These are phyloP conservation scores for Xylariaceae sp. DNA, from an alignment of 2,329 filamentous ascomycete species.

Conservation along the genomic window DNA sequence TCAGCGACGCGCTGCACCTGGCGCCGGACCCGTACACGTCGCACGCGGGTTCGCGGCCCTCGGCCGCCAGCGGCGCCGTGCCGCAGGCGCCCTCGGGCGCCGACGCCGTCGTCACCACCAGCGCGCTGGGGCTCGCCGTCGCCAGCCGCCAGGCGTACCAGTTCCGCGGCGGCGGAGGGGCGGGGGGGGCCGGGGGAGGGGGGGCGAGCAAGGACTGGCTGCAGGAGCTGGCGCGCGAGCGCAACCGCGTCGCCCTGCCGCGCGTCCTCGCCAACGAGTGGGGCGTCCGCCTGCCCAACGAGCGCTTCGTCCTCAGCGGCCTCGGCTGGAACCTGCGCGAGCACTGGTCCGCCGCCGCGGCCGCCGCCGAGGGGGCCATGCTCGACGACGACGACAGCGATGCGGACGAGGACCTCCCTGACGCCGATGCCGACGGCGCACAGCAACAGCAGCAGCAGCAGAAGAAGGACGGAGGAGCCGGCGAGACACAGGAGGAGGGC, in stretches of 20 bases:
- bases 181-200: slow-evolving; percentile 34
- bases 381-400: slow-evolving; percentile 31
- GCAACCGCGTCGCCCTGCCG: slow-evolving; percentile 60
- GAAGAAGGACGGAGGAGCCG: slow-evolving; percentile 30
- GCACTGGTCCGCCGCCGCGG: slow-evolving; percentile 43
- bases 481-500: slow-evolving; percentile 41
- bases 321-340: slow-evolving; percentile 57
- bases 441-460: slow-evolving; percentile 23
- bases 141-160: slow-evolving; percentile 60
- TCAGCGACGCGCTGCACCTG: slow-evolving; percentile 64
- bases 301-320: slow-evolving; percentile 61
- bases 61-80: slow-evolving; percentile 40
- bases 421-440: background rate
- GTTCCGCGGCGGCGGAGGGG: slow-evolving; percentile 49
- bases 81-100: slow-evolving; percentile 36
- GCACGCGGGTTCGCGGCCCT: slow-evolving; percentile 46
- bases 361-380: slow-evolving; percentile 31
- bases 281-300: slow-evolving; percentile 58
- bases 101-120: slow-evolving; percentile 54
- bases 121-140: slow-evolving; percentile 67
- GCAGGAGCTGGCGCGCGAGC: slow-evolving; percentile 62
- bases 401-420: slow-evolving; percentile 39
- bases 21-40: slow-evolving; percentile 60
- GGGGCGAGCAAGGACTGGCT: slow-evolving; percentile 67
- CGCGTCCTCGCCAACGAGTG: slow-evolving; percentile 57